phyloP scores from a whole-genome alignment of 768 basidiomycete genomes.

The Lentinula guzmanii region DNA sequence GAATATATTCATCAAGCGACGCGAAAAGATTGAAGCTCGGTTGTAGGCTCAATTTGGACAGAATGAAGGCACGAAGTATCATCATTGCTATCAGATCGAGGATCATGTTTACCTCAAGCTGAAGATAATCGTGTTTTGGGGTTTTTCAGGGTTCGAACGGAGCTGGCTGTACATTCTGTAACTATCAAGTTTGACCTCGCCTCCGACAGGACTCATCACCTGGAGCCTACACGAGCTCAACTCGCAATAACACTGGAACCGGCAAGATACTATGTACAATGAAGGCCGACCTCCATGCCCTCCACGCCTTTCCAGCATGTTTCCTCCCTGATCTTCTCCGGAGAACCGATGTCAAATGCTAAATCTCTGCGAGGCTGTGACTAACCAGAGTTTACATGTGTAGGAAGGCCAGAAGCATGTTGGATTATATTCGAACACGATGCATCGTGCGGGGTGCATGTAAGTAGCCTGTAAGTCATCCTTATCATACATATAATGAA shows the following conservation, averaged over 20 bases:
- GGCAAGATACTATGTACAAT: neutral
- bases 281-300: neutral
- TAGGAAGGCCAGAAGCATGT: neutral
- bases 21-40: no score
- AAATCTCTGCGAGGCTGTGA: neutral
- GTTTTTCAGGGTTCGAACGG: neutral
- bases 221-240: neutral
- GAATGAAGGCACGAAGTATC: neutral
- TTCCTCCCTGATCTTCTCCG: neutral
- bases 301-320: neutral
- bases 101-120: neutral
- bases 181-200: neutral
- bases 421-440: neutral
- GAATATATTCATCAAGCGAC: no score
- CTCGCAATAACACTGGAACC: neutral
- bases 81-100: neutral
- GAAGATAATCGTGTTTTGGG: neutral
- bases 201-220: neutral
- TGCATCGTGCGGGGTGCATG: neutral
- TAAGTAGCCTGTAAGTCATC: neutral
- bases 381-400: neutral
- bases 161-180: neutral
- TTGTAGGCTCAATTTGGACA: no score
- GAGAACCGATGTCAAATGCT: neutral
- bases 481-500: neutral